phyloP scores from a whole-genome alignment of 2,329 filamentous ascomycete genomes.

The Penicillium nordicum region DNA sequence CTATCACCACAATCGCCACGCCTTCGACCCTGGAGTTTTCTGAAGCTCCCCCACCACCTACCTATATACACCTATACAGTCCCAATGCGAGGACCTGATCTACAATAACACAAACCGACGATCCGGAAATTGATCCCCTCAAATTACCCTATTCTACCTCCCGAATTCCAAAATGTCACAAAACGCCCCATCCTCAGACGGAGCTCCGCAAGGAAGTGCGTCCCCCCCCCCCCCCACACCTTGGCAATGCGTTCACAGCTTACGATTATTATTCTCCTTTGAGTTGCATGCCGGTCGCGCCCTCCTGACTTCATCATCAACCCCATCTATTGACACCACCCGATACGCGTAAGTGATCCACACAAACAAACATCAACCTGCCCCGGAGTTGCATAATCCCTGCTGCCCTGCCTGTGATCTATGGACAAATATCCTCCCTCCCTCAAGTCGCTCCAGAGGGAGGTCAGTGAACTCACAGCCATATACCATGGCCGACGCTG shows the following conservation, averaged over 20 bases:
- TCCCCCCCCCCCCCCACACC: no score
- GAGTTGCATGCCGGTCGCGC: not conserved
- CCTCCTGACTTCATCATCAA: not conserved
- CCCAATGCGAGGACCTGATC: not conserved
- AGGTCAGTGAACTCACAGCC: not conserved
- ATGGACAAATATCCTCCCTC: constrained; percentile 3
- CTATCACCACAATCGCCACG: constrained; percentile 5
- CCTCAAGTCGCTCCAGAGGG: constrained; percentile 1
- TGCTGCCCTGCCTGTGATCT: not conserved
- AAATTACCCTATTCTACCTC: not conserved
- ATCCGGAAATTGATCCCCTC: no score
- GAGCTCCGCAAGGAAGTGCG: constrained; percentile 32
- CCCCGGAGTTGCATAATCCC: not conserved
- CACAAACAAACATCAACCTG: not conserved
- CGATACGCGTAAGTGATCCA: not conserved
- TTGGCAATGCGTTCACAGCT: constrained; percentile 4
- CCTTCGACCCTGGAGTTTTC: constrained; percentile 3
- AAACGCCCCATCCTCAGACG: constrained; percentile 29
- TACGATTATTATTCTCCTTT: not conserved
- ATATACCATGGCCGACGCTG: constrained; percentile 2
- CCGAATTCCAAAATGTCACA: constrained; percentile 23
- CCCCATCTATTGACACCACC: not conserved
- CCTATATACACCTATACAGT: constrained; percentile 1
- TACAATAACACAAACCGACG: not conserved
- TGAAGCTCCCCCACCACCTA: constrained; percentile 5